Evolutionary conservation across 768 basidiomycete genomes (phyloP).

Genomic region (Leccinum arenicola): DNA sequence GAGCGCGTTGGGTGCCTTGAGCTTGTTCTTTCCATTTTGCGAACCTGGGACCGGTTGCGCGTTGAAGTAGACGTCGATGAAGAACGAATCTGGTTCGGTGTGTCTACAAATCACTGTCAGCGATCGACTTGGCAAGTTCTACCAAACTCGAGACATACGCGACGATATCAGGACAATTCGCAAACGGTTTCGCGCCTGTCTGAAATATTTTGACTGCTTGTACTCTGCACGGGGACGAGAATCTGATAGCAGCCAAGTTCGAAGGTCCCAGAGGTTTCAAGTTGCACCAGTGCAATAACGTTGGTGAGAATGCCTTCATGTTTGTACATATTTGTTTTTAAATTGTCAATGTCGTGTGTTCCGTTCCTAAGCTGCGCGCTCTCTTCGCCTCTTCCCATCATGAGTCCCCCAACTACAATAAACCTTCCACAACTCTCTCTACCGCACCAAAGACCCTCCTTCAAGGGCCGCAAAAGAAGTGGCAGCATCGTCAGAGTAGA

Average conservation of each 20-base stretch:
- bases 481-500: constrained; percentile 84
- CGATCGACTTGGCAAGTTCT: not conserved
- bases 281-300: constrained; percentile 67
- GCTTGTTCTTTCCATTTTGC: constrained; percentile 52
- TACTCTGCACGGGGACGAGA: constrained; percentile 64
- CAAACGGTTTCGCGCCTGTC: constrained; percentile 61
- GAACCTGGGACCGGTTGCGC: constrained; percentile 49
- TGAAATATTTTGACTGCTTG: constrained; percentile 68
- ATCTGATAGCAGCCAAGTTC: constrained; percentile 68
- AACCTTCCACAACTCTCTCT: constrained; percentile 49
- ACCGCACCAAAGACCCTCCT: constrained; percentile 27
- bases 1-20: constrained; percentile 66
- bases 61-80: constrained; percentile 74
- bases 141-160: constrained; percentile 44
- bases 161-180: constrained; percentile 53
- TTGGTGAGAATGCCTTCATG: not conserved
- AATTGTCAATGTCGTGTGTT: not conserved
- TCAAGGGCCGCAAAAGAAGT: constrained; percentile 55
- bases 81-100: constrained; percentile 74
- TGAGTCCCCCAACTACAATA: constrained; percentile 54
- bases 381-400: constrained; percentile 15
- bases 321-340: constrained; percentile 18
- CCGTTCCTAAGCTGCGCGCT: not conserved
- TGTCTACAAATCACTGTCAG: constrained; percentile 37
- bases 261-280: constrained; percentile 56